Evolutionary conservation across 176 grass and related monocot species (phyloP), one percentile per base, ranked within the genome.

Genomic region (Elaeis guineensis): DNA sequence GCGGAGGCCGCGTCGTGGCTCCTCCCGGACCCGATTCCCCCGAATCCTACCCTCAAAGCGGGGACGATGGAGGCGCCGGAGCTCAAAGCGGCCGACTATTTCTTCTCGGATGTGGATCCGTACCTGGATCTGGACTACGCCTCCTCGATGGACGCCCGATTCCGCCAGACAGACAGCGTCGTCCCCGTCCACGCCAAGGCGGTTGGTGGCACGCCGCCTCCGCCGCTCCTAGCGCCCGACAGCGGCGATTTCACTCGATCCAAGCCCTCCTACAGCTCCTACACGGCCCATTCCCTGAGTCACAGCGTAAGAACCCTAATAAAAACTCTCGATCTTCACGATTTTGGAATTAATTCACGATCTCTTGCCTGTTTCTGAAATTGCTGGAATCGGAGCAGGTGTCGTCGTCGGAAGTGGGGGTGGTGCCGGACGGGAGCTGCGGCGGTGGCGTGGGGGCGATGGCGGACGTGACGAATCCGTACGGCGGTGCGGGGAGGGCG

Each of bases 391-490:
- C 61, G 30, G 25, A 59, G 22, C 61, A 63, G 61, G 30, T 63
- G 61, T 63, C 61, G 9, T 63, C 61, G 12, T 63, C 61, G 61
- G 32, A 49, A 7, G 61, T 21, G 32, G 61, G 35, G 16, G 61
- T 63, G 32, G 61, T 63, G 61, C 61, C 61, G 61, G 61, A 63
- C 39, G 61, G 35, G 35, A 44, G 35, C 35, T 44, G 61, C 18
- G 21, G 58, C 17, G 58, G 58, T 8, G 4, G 25, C 25, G 25
- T 25, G 12, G 58, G 58, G 3, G 8, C 58, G 5, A 35, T 29
- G 58, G 26, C 25, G 16, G 58, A 61, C 16, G 58, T 61, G 58
- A 61, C 58, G 58, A 61, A 61, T 24, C 25, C 58, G 16, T 61
- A 49, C 61, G 32, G 32, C 9, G 11, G 35, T 3, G 35, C 2